Base-by-base conservation (phyloP, 495 filamentous ascomycete species). In the Hamigera avellanea region DNA sequence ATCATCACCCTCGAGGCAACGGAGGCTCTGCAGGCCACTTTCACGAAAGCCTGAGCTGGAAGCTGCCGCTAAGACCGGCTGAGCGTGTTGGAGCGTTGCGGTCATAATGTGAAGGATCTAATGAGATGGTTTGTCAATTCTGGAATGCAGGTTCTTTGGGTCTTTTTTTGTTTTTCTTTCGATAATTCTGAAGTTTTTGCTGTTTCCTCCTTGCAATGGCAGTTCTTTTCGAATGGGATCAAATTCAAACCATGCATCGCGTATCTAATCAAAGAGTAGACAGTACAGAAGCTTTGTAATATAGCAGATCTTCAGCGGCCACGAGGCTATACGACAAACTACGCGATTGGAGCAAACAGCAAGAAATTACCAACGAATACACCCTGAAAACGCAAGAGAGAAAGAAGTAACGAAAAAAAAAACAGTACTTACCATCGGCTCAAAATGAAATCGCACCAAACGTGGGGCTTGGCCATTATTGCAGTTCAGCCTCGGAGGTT, bases 41-140 rank as follows among this genome's bases (percentile, higher is more conserved):
- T 96, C 89, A 30, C 89, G 76, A 51, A 95, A 95, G 0, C 87
- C 89, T 8, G 84, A 78, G 37, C 76, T 73, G 4, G 91, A 63
- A 3, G 81, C 89, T 9, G 81, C 80, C 9, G 72, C 65, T 19
- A 93, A 64, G 6, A 89, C 67, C 6, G 66, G 51, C 28, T 91
- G 78, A 2, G 89, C 86, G 43, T 83, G 72, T 32, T 72, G 53
- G 0, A 76, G 67, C 1, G 79, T 85, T 3, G 82, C 73, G 0
- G 86, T 74, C 46, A 89, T 67, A 29, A 96, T 68, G 44, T 96
- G 88, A 2, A 96, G 72, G 45, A 95, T 94, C 87, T 93, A 43
- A 16, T 30, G 18, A 13, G 13, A 35, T 34, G 7, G 8, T 30
- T 12, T 6, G 28, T 30, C n/a, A 30, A 12, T 5, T 5, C 5